Conservation (phyloP, 805 yeast genomes). For the Suhomyces kilbournensis region DNA sequence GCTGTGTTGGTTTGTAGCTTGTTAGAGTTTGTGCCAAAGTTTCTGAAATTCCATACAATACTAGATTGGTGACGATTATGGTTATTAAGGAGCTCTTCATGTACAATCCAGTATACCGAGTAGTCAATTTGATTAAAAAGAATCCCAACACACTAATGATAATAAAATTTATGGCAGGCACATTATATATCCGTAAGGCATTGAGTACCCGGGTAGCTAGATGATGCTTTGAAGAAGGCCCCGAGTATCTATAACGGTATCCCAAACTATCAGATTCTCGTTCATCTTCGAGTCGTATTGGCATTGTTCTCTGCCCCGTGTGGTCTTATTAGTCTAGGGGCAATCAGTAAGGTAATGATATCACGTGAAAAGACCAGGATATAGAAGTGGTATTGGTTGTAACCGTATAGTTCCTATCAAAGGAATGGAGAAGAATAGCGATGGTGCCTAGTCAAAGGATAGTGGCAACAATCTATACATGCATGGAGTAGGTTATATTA, state of each 20-base stretch:
- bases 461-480: background rate
- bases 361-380: background rate
- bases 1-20: conserved; percentile 22
- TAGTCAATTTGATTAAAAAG: conserved; percentile 51
- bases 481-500: background rate
- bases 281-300: conserved; percentile 19
- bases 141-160: conserved; percentile 49
- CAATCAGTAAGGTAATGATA: background rate
- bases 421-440: background rate
- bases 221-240: background rate
- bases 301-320: conserved; percentile 15
- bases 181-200: conserved; percentile 37
- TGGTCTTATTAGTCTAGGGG: background rate
- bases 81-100: conserved; percentile 67
- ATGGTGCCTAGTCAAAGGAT: background rate
- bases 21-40: conserved; percentile 76
- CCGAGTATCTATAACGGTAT: background rate
- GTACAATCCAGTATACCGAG: conserved; percentile 59
- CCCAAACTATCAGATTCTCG: conserved; percentile 10
- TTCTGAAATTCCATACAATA: conserved; percentile 88
- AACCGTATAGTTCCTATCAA: background rate
- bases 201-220: conserved; percentile 21
- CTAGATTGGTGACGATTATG: conserved; percentile 73
- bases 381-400: background rate
- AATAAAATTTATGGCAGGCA: conserved; percentile 57